Conservation (phyloP, 2,329 filamentous ascomycete genomes). For the Capronia americana region DNA sequence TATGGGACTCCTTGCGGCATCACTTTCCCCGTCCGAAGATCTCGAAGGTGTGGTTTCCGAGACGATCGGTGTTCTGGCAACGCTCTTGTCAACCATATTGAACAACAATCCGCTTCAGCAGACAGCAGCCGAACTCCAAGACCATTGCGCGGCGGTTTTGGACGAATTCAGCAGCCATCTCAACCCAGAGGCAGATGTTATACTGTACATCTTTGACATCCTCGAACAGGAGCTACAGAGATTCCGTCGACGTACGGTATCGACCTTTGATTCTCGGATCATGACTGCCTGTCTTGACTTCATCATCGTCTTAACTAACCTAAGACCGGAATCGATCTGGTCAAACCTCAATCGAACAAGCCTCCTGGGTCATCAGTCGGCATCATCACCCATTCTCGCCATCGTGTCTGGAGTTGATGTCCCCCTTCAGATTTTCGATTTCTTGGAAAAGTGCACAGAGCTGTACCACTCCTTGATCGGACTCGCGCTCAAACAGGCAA, state of each 20-base stretch:
- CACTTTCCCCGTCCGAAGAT: constrained; percentile 57
- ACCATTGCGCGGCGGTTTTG: constrained; percentile 53
- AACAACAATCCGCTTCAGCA: constrained; percentile 29
- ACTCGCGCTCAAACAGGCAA: constrained; percentile 65
- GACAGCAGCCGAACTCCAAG: constrained; percentile 40
- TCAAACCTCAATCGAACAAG: constrained; percentile 83
- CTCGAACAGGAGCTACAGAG: constrained; percentile 71
- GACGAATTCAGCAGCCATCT: constrained; percentile 59
- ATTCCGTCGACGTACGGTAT: constrained; percentile 63
- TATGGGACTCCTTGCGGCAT: constrained; percentile 55
- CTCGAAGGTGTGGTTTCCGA: constrained; percentile 71
- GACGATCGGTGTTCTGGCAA: constrained; percentile 74
- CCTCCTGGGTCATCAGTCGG: constrained; percentile 77
- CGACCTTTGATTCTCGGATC: constrained; percentile 69
- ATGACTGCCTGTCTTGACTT: constrained; percentile 81
- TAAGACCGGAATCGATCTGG: constrained; percentile 87
- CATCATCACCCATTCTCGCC: constrained; percentile 75
- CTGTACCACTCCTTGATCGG: constrained; percentile 78
- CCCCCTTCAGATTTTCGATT: constrained; percentile 74
- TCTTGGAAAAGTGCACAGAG: constrained; percentile 74
- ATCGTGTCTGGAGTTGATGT: constrained; percentile 85
- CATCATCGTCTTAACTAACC: constrained; percentile 70
- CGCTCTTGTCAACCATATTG: constrained; percentile 62
- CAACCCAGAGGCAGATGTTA: constrained; percentile 67
- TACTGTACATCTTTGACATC: constrained; percentile 81